Percentiles rank a stretch among this genome's conserved stretches.
Conservation (phyloP, 441 rosid species). For the Metrosideros polymorpha region DNA sequence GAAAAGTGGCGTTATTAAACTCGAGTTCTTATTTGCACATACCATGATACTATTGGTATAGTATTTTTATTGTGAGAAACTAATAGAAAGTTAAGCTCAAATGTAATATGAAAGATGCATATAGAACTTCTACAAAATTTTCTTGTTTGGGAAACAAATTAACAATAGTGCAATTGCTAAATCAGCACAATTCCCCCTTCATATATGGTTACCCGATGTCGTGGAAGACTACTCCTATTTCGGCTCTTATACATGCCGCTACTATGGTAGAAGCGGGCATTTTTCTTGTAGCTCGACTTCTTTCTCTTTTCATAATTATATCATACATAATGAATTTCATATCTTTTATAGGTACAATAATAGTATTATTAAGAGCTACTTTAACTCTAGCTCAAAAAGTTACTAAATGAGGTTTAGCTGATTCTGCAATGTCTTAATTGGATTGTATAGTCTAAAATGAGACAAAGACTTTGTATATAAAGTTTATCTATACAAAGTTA, state of each 20-base stretch:
- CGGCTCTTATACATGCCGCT: background rate
- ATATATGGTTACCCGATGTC: conserved; percentile 1
- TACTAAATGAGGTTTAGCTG: background rate
- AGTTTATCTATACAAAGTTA: no score
- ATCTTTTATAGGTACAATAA: background rate
- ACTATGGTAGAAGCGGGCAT: background rate
- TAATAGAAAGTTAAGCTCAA: background rate
- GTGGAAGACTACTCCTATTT: conserved; percentile 7
- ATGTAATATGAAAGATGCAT: background rate
- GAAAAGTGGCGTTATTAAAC: background rate
- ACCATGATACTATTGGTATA: background rate
- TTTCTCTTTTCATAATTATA: background rate
- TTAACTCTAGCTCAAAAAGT: background rate
- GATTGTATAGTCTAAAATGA: no score
- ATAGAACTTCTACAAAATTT: background rate
- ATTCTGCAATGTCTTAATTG: background rate
- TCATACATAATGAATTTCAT: background rate
- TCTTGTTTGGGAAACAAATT: background rate
- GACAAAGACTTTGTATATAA: no score
- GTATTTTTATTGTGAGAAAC: background rate
- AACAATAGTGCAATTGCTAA: background rate
- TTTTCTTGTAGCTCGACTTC: background rate
- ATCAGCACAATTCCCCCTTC: conserved; percentile 1
- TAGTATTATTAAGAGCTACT: background rate
- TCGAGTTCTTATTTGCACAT: background rate